A percentile compares a stretch with the other conserved stretches of the same genome.
phyloP scores from a whole-genome alignment of 164 flowering plant genomes.

The Stephania japonica region DNA sequence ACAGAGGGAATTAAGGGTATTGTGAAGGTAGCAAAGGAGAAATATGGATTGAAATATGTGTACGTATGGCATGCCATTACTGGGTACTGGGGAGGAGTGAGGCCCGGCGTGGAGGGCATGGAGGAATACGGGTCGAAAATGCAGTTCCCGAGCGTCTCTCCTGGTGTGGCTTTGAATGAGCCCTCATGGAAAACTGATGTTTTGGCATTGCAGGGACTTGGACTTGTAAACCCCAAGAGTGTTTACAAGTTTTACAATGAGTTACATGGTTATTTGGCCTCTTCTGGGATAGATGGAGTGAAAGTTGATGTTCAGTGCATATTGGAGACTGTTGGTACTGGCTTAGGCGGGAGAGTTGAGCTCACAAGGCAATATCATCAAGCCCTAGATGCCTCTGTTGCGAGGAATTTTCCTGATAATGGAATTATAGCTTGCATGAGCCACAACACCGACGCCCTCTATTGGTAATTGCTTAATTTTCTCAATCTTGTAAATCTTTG shows the following conservation, averaged over 20 bases:
- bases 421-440: constrained; percentile 96
- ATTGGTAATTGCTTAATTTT: constrained; percentile 37
- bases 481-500: not conserved
- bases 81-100: constrained; percentile 98
- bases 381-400: constrained; percentile 82
- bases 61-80: constrained; percentile 96
- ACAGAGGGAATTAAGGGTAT: constrained; percentile 58
- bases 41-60: constrained; percentile 75
- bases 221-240: constrained; percentile 64
- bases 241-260: constrained; percentile 64
- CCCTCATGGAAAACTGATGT: constrained; percentile 65
- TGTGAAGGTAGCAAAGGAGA: constrained; percentile 63
- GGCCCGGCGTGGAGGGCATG: constrained; percentile 48
- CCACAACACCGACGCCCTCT: constrained; percentile 82
- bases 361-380: constrained; percentile 75
- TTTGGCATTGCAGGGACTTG: constrained; percentile 70
- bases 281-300: constrained; percentile 86
- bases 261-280: constrained; percentile 65
- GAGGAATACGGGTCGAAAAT: constrained; percentile 56
- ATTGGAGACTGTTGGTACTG: constrained; percentile 81
- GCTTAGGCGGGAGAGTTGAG: constrained; percentile 86
- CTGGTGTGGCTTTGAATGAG: constrained; percentile 64
- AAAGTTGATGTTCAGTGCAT: constrained; percentile 95
- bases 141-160: constrained; percentile 47
- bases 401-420: constrained; percentile 72